A percentile compares a stretch with the other conserved stretches of the same genome.
These are phyloP conservation scores for Hylodesmum podocarpum DNA, from an alignment of 306 rosid species.

Conservation along the genomic window DNA sequence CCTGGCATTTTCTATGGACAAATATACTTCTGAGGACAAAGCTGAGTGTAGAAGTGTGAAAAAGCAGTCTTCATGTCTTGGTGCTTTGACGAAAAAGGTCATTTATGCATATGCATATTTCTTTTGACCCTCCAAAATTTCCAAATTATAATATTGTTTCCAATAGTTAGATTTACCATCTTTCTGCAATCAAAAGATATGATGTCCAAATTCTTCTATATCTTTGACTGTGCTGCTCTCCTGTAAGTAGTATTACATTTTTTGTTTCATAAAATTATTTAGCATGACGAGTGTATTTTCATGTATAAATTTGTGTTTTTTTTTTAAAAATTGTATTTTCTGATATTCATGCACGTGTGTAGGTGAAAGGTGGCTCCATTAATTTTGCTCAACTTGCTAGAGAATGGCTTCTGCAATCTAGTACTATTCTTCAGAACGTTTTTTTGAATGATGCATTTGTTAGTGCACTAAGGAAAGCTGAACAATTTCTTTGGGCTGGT, in stretches of 20 bases:
- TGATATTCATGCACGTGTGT: constrained; percentile 41
- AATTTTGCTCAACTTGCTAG: constrained; percentile 68
- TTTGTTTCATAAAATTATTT: neutral
- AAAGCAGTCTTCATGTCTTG: constrained; percentile 52
- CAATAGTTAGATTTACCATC: constrained; percentile 18
- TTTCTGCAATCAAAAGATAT: constrained; percentile 17
- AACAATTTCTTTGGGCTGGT: constrained; percentile 98
- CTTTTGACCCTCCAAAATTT: neutral
- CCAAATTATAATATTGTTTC: neutral
- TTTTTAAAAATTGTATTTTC: neutral
- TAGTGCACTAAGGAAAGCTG: constrained; percentile 68
- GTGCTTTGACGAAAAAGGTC: constrained; percentile 78
- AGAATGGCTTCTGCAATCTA: constrained; percentile 64
- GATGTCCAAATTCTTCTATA: constrained; percentile 22
- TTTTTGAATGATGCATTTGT: constrained; percentile 63
- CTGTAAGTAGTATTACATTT: neutral
- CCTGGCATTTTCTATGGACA: constrained; percentile 60
- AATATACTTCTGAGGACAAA: constrained; percentile 53
- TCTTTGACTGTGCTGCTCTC: constrained; percentile 20
- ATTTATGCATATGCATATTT: neutral
- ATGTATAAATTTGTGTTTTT: neutral
- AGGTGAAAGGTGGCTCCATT: constrained; percentile 75
- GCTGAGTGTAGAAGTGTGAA: constrained; percentile 43
- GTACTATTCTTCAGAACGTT: constrained; percentile 53
- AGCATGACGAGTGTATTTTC: constrained; percentile 2